Evolutionary conservation across 1,284 basidiomycete species (phyloP).

Genomic region (Kwoniella shivajii): DNA sequence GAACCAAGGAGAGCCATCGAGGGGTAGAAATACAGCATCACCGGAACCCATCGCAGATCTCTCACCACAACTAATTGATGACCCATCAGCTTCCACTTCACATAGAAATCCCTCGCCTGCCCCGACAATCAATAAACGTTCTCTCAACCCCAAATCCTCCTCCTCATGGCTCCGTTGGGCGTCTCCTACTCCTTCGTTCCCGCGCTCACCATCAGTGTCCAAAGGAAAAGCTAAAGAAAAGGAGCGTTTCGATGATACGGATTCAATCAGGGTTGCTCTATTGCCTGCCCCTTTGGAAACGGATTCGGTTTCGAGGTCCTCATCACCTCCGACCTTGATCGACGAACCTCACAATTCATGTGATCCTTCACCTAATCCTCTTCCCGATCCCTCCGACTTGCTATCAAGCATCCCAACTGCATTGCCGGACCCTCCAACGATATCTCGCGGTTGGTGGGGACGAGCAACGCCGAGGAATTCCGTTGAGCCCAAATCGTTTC

Average conservation of each 20-base stretch:
- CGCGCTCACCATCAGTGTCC: conserved; percentile 16
- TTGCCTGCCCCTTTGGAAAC: not conserved
- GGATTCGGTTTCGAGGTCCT: not conserved
- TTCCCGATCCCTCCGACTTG: not conserved
- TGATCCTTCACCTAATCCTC: not conserved
- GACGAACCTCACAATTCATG: no score
- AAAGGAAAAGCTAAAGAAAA: conserved; percentile 43
- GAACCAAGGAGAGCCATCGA: conserved; percentile 5
- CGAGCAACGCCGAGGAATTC: not conserved
- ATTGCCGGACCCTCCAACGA: not conserved
- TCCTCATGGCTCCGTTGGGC: conserved; percentile 48
- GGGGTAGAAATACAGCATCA: not conserved
- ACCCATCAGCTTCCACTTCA: not conserved
- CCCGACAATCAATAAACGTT: conserved; percentile 3
- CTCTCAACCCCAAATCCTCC: conserved; percentile 42
- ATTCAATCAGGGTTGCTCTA: not conserved
- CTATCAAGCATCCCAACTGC: not conserved
- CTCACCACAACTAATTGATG: conserved; percentile 6
- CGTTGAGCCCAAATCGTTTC: not conserved
- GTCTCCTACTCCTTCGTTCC: conserved; percentile 39
- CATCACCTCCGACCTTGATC: not conserved
- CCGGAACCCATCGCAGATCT: conserved; percentile 22
- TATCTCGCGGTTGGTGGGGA: conserved; percentile 1
- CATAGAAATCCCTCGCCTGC: not conserved
- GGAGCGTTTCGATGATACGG: conserved; percentile 4